Evolutionary conservation across 345 rosid genomes (phyloP).

Genomic region (Laguncularia racemosa): DNA sequence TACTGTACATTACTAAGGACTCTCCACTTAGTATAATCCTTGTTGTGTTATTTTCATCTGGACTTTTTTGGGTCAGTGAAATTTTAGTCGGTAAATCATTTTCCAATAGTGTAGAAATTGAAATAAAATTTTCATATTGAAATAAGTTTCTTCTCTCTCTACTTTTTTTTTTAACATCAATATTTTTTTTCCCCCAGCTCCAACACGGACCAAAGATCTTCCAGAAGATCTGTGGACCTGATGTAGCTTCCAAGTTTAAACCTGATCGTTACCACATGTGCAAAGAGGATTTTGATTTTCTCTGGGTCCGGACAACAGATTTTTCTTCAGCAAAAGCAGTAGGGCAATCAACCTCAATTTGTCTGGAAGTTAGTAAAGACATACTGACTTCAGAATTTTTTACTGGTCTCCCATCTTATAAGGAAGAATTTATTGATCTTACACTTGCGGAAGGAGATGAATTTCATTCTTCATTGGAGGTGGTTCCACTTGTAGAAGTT

Average conservation of each 20-base stretch:
- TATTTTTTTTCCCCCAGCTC: constrained; percentile 37
- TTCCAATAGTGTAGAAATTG: too few species aligned
- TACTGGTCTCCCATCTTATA: constrained; percentile 47
- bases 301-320: constrained; percentile 83
- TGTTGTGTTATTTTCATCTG: too few species aligned
- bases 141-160: not conserved
- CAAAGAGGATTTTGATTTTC: constrained; percentile 78
- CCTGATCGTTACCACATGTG: constrained; percentile 56
- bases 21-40: too few species aligned
- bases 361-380: constrained; percentile 43
- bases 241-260: constrained; percentile 42
- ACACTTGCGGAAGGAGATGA: constrained; percentile 32
- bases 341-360: constrained; percentile 59
- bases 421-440: constrained; percentile 27
- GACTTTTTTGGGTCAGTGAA: too few species aligned
- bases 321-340: constrained; percentile 59
- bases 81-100: too few species aligned
- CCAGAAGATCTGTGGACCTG: constrained; percentile 54
- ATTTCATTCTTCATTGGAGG: constrained; percentile 36
- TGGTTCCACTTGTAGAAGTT: constrained; percentile 55
- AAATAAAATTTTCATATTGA: too few species aligned
- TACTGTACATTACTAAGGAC: too few species aligned
- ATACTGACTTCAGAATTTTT: constrained; percentile 32
- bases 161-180: constrained; percentile 1
- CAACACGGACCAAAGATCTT: constrained; percentile 64